Percentiles rank a stretch among this genome's conserved stretches.
Evolutionary conservation across 2,329 filamentous ascomycete genomes (phyloP).

Genomic region (Penicillium sp.): DNA sequence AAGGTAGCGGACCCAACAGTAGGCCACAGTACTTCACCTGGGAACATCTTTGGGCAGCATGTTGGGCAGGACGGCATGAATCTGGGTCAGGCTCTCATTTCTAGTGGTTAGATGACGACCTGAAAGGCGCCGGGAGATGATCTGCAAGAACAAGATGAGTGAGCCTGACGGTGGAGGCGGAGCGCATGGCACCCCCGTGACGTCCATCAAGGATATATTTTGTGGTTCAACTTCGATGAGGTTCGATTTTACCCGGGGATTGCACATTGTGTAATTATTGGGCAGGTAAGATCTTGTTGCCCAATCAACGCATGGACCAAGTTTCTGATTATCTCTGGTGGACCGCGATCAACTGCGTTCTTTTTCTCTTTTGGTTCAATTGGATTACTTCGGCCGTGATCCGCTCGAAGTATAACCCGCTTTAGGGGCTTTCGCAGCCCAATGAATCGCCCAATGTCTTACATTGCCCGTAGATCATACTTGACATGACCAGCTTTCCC

Average conservation of each 20-base stretch:
- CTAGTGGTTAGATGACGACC: slow-evolving; percentile 14
- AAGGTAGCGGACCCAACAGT: not conserved
- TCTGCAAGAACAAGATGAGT: slow-evolving; percentile 15
- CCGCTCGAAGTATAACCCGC: slow-evolving; percentile 8
- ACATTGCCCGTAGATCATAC: slow-evolving; percentile 8
- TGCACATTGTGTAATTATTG: slow-evolving; percentile 7
- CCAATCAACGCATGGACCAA: slow-evolving; percentile 27
- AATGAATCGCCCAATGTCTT: slow-evolving; percentile 23
- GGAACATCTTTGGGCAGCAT: slow-evolving; percentile 23
- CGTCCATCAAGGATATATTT: not conserved
- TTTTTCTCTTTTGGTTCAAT: not conserved
- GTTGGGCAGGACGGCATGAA: slow-evolving; percentile 22
- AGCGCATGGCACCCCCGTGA: slow-evolving; percentile 16
- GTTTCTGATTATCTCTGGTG: slow-evolving; percentile 7
- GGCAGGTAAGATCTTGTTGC: slow-evolving; percentile 17
- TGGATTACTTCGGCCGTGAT: slow-evolving; percentile 2
- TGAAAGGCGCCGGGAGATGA: slow-evolving; percentile 11
- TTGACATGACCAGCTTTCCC: not conserved
- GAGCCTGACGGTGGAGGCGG: slow-evolving; percentile 19
- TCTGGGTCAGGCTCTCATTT: slow-evolving; percentile 8
- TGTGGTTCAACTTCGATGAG: not conserved
- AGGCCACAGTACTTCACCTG: slow-evolving; percentile 9
- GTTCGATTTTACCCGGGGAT: not conserved
- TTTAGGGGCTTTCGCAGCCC: slow-evolving; percentile 19
- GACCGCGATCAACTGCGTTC: slow-evolving; percentile 7